A percentile compares a stretch with the other conserved stretches of the same genome.
Evolutionary conservation across 2,329 filamentous ascomycete species (phyloP).

Genomic region (Nigrospora oryzae): DNA sequence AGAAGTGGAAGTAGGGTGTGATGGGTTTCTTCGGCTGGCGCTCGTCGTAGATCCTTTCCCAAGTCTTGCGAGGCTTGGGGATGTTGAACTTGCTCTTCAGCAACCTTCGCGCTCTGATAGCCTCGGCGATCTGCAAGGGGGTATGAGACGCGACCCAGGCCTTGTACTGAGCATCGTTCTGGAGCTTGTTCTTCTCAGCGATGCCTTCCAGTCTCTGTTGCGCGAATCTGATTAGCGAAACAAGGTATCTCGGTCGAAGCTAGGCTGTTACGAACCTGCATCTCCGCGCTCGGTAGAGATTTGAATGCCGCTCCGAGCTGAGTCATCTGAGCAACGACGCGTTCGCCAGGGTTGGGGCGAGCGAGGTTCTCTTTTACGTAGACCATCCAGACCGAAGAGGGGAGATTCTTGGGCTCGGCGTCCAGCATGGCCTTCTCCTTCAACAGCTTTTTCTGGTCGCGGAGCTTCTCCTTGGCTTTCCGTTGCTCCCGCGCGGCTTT

Average conservation of each 20-base stretch:
- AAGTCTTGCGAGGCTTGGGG: constrained; percentile 11
- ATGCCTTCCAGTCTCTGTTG: constrained; percentile 15
- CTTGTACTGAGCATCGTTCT: constrained; percentile 30
- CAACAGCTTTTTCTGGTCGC: constrained; percentile 26
- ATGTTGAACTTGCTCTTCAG: constrained; percentile 27
- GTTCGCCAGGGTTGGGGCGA: not conserved
- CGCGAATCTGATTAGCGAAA: constrained; percentile 1
- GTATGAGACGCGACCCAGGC: constrained; percentile 39
- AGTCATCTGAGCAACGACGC: constrained; percentile 13
- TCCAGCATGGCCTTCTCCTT: constrained; percentile 30
- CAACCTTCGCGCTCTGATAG: constrained; percentile 37
- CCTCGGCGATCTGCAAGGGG: constrained; percentile 28
- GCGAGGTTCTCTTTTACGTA: constrained; percentile 23
- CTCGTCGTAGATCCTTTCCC: constrained; percentile 30
- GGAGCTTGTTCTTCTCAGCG: constrained; percentile 28
- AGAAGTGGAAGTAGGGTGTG: constrained; percentile 26
- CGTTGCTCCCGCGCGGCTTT: constrained; percentile 9
- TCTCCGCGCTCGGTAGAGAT: constrained; percentile 28
- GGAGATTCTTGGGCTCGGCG: constrained; percentile 24
- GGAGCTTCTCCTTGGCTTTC: constrained; percentile 11
- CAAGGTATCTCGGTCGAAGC: not conserved
- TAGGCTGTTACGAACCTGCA: constrained; percentile 28
- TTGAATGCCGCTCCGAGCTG: constrained; percentile 26
- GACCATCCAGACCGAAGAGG: constrained; percentile 26
- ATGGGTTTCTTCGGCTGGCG: constrained; percentile 34